Percentiles rank a stretch among this genome's conserved stretches.
Conservation (phyloP, 2,329 filamentous ascomycete genomes). For the Colletotrichum tanaceti region DNA sequence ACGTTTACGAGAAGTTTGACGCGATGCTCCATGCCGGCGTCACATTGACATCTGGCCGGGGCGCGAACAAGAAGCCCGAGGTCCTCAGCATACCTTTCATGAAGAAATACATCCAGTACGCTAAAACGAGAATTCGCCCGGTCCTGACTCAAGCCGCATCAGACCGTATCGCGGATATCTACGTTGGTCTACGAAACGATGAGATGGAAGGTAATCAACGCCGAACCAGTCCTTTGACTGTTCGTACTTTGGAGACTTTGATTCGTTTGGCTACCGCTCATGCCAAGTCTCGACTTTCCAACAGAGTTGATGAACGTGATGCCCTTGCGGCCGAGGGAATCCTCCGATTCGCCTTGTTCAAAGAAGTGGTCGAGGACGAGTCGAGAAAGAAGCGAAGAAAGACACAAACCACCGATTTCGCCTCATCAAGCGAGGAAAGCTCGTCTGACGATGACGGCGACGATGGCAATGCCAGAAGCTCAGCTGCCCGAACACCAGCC, state of each 20-base stretch:
- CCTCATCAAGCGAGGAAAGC: conserved; percentile 69
- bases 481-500: conserved; percentile 45
- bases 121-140: conserved; percentile 91
- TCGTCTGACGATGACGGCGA: conserved; percentile 71
- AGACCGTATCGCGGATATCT: conserved; percentile 90
- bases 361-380: conserved; percentile 86
- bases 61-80: conserved; percentile 80
- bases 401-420: conserved; percentile 67
- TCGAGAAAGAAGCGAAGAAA: conserved; percentile 87
- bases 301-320: conserved; percentile 88
- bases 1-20: conserved; percentile 97
- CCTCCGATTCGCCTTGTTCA: conserved; percentile 94
- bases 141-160: conserved; percentile 90
- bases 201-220: conserved; percentile 95
- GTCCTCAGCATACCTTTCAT: conserved; percentile 97
- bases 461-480: conserved; percentile 51
- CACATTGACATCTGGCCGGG: conserved; percentile 78
- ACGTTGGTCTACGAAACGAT: conserved; percentile 93
- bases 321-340: conserved; percentile 89
- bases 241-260: conserved; percentile 96
- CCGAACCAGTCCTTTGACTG: conserved; percentile 93
- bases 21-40: conserved; percentile 95
- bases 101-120: conserved; percentile 99
- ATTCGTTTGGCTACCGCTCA: conserved; percentile 97
- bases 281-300: conserved; percentile 90